phyloP scores from a whole-genome alignment of 2,329 filamentous ascomycete genomes.

The Neurospora crassa region DNA sequence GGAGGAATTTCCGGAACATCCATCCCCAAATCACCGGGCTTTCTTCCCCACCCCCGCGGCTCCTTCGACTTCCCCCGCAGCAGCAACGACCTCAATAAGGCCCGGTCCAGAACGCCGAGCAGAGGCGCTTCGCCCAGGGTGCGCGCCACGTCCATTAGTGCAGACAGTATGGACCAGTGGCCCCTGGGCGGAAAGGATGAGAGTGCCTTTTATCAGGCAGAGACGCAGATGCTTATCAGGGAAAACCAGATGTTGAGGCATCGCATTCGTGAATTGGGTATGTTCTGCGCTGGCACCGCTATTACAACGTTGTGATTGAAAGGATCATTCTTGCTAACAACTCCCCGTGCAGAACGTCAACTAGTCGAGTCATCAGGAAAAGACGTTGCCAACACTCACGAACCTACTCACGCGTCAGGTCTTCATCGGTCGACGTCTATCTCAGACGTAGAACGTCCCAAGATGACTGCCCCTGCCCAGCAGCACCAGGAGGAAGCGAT shows the following conservation, averaged over 20 bases:
- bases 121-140: constrained; percentile 47
- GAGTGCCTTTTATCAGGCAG: constrained; percentile 70
- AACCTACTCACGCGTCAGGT: constrained; percentile 39
- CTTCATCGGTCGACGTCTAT: constrained; percentile 37
- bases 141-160: constrained; percentile 47
- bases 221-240: constrained; percentile 66
- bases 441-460: constrained; percentile 21
- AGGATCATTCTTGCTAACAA: constrained; percentile 11
- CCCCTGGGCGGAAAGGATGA: constrained; percentile 60
- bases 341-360: constrained; percentile 36
- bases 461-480: background rate
- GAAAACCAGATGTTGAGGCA: constrained; percentile 78
- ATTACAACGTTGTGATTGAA: too few relatives aligned
- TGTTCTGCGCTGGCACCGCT: too few relatives aligned
- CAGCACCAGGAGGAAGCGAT: background rate
- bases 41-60: constrained; percentile 40
- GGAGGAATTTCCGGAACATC: constrained; percentile 27
- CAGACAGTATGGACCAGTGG: constrained; percentile 48
- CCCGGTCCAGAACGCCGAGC: constrained; percentile 48
- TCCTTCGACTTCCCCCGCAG: constrained; percentile 50
- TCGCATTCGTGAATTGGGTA: constrained; percentile 64
- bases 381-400: constrained; percentile 28
- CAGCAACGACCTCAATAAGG: constrained; percentile 35
- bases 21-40: constrained; percentile 40
- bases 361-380: constrained; percentile 32